Conservation (phyloP, 805 yeast genomes). For the Wickerhamomyces xylosicus region DNA sequence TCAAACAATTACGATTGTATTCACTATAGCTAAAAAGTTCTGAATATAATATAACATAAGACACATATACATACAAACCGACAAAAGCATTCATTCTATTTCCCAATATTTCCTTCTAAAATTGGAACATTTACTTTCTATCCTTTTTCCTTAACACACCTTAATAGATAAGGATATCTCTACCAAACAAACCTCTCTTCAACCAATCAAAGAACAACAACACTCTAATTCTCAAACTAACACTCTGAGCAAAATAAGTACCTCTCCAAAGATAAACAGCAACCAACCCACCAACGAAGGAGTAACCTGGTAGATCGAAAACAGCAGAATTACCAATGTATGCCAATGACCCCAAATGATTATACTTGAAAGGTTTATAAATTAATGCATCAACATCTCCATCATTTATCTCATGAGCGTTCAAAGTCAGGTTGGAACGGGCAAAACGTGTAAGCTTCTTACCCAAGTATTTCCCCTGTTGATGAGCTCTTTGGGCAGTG, state of each 20-base stretch:
- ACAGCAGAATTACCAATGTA: constrained; percentile 65
- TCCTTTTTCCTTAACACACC: not conserved
- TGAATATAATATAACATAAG: too few species aligned
- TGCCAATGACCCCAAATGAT: constrained; percentile 57
- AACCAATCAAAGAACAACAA: constrained; percentile 60
- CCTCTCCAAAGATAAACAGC: constrained; percentile 73
- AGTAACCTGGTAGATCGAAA: constrained; percentile 51
- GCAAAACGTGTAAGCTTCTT: constrained; percentile 47
- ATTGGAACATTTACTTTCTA: not conserved
- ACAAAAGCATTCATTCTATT: too few species aligned
- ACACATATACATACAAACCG: too few species aligned
- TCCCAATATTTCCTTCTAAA: too few species aligned
- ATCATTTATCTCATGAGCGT: constrained; percentile 34
- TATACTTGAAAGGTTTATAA: constrained; percentile 49
- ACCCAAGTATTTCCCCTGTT: constrained; percentile 60
- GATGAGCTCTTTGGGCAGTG: constrained; percentile 66
- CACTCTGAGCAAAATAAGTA: constrained; percentile 59
- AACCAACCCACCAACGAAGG: constrained; percentile 52
- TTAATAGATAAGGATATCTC: constrained; percentile 29
- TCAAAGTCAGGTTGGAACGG: constrained; percentile 30
- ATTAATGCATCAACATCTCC: constrained; percentile 48
- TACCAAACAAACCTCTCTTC: constrained; percentile 48
- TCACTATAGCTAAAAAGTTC: too few species aligned
- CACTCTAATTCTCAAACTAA: constrained; percentile 52
- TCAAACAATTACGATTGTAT: too few species aligned